Evolutionary conservation across 2,329 filamentous ascomycete genomes (phyloP).

Genomic region (Blastomyces emzantsi): DNA sequence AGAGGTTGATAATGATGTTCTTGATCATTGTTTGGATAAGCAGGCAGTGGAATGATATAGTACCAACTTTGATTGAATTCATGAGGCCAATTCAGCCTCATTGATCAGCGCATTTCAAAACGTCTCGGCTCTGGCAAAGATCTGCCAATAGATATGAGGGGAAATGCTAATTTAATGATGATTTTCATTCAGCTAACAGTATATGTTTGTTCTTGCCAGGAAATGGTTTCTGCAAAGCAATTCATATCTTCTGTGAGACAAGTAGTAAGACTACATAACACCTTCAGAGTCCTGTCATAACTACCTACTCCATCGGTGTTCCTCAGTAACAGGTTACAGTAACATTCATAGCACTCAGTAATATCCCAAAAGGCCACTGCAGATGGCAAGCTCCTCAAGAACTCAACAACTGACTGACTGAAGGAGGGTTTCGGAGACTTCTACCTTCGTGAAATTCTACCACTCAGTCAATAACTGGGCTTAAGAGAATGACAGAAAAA

Average conservation of each 20-base stretch:
- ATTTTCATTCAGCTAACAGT: conserved; percentile 2
- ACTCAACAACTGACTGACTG: background rate
- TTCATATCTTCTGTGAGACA: background rate
- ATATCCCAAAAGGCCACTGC: background rate
- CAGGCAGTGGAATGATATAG: conserved; percentile 23
- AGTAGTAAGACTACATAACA: background rate
- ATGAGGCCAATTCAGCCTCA: conserved; percentile 19
- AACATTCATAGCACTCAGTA: background rate
- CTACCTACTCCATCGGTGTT: background rate
- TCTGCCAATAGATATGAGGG: conserved; percentile 21
- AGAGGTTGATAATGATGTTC: conserved; percentile 21
- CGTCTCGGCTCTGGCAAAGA: conserved; percentile 21
- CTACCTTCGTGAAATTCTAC: background rate
- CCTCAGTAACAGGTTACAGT: background rate
- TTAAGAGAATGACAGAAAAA: conserved; percentile 1
- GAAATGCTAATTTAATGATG: conserved; percentile 17
- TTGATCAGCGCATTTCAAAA: conserved; percentile 21
- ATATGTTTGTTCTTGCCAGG: background rate
- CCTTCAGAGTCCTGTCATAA: background rate
- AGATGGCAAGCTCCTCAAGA: conserved; percentile 1
- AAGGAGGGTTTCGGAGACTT: conserved; percentile 4
- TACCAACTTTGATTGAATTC: conserved; percentile 22
- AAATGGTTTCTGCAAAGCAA: background rate
- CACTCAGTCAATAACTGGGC: conserved; percentile 5
- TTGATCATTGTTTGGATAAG: conserved; percentile 22